Base-by-base conservation (phyloP, 2,329 filamentous ascomycete genomes). In the Lojkania enalia region DNA sequence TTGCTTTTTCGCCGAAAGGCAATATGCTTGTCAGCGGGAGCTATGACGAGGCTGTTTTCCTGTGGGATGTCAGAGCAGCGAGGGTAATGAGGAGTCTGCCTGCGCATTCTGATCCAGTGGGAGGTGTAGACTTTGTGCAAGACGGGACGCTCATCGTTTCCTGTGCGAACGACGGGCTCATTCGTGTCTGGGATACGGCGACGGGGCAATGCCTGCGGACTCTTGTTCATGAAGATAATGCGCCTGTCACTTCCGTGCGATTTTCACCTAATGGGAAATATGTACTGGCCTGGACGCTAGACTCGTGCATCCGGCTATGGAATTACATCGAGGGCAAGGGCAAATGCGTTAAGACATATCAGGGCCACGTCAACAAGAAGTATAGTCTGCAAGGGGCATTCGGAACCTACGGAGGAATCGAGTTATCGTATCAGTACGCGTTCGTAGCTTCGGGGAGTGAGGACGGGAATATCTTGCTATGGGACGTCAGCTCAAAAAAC, bases 1-100 rank as follows among this genome's bases (percentile, higher is more conserved):
- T 99, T 23, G 90, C 91, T 4, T 97, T 97, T 70, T 92, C 89
- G n/a, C 94, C 94, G 1, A 97, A 96, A 69, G 94, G 94, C 18
- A 99, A 99, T 64, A 96, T 97, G 65, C 81, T 99, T 23, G 94
- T 91, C 13, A 95, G 88, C 55, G 94, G 94, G 11, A 95, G 88
- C 53, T 97, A 96, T 71, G 94, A 99, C 57, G 94, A 99, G 74
- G 94, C 94, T 3, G 90, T 99, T 0, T 96, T 96, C 54, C 73
- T 99, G 4, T 99, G 94, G 94, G 94, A 99, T 69, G 88, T 97
- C 12, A 81, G 94, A 12, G 89, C 90, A 0, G 91, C 90, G 0
- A 79, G 86, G 16, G 77, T 94, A 23, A 96, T 99, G 90, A 82
- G 90, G 42, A 91, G 87, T 51, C 73, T 99, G 27, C 94, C 94